These are phyloP conservation scores for Leishmania lainsoni DNA, from an alignment of 208 protist species.

Conservation along the genomic window DNA sequence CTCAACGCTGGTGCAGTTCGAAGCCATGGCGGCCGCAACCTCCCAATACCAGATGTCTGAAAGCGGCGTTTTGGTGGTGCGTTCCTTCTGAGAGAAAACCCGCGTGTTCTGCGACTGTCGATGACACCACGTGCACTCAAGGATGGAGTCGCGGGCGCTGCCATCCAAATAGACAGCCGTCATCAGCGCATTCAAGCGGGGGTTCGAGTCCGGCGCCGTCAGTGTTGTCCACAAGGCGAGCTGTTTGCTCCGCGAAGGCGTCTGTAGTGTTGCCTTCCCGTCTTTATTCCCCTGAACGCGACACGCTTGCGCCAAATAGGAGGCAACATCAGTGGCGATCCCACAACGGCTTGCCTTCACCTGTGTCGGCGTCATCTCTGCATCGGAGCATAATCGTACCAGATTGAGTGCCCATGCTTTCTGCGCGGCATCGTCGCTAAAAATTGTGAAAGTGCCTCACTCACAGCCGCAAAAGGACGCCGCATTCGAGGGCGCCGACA, in stretches of 20 bases:
- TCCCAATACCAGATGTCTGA: conserved; percentile 45
- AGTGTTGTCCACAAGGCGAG: conserved; percentile 61
- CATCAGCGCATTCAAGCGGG: conserved; percentile 36
- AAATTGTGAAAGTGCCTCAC: conserved; percentile 42
- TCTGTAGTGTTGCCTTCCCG: conserved; percentile 1
- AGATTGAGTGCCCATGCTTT: conserved; percentile 25
- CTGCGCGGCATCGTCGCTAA: conserved; percentile 15
- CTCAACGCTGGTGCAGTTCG: conserved; percentile 57
- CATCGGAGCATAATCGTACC: conserved; percentile 19
- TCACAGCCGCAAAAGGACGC: conserved; percentile 59
- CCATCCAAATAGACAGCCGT: conserved; percentile 45
- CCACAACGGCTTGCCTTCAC: not conserved
- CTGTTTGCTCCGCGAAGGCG: conserved; percentile 57
- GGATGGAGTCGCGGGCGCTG: conserved; percentile 15
- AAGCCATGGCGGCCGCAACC: conserved; percentile 57
- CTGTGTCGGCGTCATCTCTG: conserved; percentile 5
- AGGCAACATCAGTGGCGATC: not conserved
- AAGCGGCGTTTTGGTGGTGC: not conserved
- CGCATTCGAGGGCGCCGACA: conserved; percentile 48
- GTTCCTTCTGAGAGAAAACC: not conserved
- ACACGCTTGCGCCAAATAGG: conserved; percentile 4
- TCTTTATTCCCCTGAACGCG: not conserved
- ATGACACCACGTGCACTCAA: conserved; percentile 18
- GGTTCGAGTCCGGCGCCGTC: conserved; percentile 34
- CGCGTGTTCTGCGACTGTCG: not conserved